These are phyloP conservation scores for Bothriochloa decipiens DNA, from an alignment of 176 grass and related monocot species.

Conservation along the genomic window DNA sequence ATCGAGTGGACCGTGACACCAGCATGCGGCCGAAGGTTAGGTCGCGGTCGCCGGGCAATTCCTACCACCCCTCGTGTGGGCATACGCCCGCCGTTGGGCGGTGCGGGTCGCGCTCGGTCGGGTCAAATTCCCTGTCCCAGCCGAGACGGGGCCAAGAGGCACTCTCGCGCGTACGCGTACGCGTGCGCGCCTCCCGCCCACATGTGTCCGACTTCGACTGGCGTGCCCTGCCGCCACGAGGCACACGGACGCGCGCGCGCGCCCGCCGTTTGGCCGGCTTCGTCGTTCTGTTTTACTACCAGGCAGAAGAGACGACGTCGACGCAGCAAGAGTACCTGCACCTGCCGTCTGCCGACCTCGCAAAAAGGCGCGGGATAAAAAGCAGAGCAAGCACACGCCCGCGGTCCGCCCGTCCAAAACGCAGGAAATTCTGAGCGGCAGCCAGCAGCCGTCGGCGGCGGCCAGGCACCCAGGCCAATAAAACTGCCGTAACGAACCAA, in stretches of 20 bases:
- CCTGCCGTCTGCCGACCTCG: background rate
- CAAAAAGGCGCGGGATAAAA: constrained; percentile 22
- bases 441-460: constrained; percentile 31
- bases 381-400: constrained; percentile 10
- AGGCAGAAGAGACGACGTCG: too few relatives aligned
- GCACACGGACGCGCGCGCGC: background rate
- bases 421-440: background rate
- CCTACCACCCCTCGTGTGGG: background rate
- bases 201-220: background rate
- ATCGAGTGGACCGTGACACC: constrained; percentile 20
- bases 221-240: background rate
- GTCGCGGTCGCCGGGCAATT: constrained; percentile 28
- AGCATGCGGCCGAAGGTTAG: constrained; percentile 2
- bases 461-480: background rate
- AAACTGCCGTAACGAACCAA: constrained; percentile 26
- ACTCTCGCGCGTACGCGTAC: background rate
- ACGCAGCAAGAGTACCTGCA: background rate
- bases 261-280: too few relatives aligned
- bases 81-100: background rate
- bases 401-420: constrained; percentile 3
- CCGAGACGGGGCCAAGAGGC: background rate
- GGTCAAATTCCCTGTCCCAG: background rate
- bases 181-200: background rate
- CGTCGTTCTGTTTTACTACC: too few relatives aligned
- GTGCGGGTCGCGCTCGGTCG: constrained; percentile 26